Conservation (phyloP, 768 basidiomycete genomes). For the Mycena olivaceomarginata region DNA sequence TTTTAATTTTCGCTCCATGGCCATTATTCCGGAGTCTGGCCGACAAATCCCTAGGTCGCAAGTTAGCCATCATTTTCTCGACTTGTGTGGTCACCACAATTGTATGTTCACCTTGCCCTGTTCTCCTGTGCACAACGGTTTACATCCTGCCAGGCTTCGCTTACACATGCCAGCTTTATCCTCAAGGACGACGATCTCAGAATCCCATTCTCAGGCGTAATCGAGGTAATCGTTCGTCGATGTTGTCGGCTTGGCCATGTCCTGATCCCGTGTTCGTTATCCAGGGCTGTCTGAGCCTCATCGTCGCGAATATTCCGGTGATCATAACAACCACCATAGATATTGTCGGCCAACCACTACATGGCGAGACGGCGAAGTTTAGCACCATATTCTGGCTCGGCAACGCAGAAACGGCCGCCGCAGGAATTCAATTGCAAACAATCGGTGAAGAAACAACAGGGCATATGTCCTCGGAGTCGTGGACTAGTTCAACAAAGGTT, state of each 20-base stretch:
- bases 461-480: neutral
- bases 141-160: constrained; percentile 48
- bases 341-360: too few relatives aligned
- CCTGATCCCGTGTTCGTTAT: constrained; percentile 11
- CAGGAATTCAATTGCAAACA: neutral
- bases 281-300: constrained; percentile 58
- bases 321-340: constrained; percentile 52
- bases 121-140: neutral
- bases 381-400: constrained; percentile 24
- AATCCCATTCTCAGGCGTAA: constrained; percentile 60
- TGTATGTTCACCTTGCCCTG: constrained; percentile 48
- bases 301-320: constrained; percentile 63
- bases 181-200: constrained; percentile 50
- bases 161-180: constrained; percentile 67
- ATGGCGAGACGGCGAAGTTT: constrained; percentile 16
- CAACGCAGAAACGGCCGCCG: neutral
- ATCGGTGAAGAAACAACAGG: neutral
- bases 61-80: constrained; percentile 71
- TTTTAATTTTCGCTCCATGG: constrained; percentile 68
- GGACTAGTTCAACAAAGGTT: neutral
- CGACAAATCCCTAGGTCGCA: constrained; percentile 60
- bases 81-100: constrained; percentile 70
- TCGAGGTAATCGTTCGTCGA: constrained; percentile 59
- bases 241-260: neutral
- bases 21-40: constrained; percentile 65